Percentiles rank a stretch among this genome's conserved stretches.
Conservation (phyloP, 805 yeast genomes). For the Grigorovia transvaalensis region DNA sequence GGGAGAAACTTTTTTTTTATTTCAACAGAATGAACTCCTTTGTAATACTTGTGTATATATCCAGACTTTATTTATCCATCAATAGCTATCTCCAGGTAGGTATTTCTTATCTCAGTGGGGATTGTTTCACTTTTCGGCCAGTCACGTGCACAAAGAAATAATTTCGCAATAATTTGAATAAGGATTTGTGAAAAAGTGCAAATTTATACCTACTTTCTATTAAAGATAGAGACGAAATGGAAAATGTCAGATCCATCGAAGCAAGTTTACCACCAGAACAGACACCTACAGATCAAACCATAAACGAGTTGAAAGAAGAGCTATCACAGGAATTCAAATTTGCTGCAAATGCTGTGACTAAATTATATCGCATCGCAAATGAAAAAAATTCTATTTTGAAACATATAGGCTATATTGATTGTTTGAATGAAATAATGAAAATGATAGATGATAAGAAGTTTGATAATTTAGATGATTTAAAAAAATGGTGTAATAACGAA, state of each 20-base stretch:
- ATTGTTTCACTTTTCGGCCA: no score
- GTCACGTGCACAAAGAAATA: no score
- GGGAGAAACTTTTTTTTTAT: conserved; percentile 2
- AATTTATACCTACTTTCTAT: background rate
- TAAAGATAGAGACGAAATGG: conserved; percentile 12
- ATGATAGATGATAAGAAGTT: conserved; percentile 20
- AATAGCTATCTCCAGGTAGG: no score
- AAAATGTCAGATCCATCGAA: conserved; percentile 15
- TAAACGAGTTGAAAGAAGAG: conserved; percentile 35
- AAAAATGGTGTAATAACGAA: conserved; percentile 18
- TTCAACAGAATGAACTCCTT: background rate
- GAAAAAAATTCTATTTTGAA: conserved; percentile 39
- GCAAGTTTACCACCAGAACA: conserved; percentile 25
- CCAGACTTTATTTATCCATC: no score
- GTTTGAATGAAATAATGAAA: conserved; percentile 46
- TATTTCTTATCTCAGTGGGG: no score
- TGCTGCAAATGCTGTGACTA: conserved; percentile 66
- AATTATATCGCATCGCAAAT: conserved; percentile 52
- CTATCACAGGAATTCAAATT: conserved; percentile 54
- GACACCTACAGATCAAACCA: conserved; percentile 22
- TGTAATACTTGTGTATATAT: no score
- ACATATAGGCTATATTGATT: conserved; percentile 51
- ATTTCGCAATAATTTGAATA: background rate
- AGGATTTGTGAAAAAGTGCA: background rate
- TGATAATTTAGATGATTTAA: conserved; percentile 12